phyloP scores from a whole-genome alignment of 257 asterid genomes.

The Apocynum venetum region DNA sequence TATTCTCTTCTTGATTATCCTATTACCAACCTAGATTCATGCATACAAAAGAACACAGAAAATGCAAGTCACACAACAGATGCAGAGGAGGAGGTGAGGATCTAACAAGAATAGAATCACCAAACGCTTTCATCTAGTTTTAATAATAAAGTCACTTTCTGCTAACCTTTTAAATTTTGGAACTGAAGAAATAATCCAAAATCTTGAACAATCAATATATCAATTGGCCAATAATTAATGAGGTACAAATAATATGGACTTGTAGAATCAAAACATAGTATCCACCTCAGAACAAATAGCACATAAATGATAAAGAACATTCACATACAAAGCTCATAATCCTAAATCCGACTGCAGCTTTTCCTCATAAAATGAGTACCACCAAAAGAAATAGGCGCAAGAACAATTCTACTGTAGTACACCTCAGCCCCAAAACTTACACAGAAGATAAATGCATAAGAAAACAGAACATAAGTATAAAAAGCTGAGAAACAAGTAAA shows the following conservation, averaged over 20 bases:
- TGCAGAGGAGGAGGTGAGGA: neutral
- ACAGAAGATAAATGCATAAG: neutral
- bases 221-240: neutral
- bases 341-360: neutral
- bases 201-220: no score
- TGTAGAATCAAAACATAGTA: neutral
- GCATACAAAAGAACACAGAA: neutral
- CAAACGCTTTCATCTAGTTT: neutral
- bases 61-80: neutral
- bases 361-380: neutral
- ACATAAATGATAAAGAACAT: neutral
- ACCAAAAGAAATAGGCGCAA: neutral
- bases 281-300: neutral
- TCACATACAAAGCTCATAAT: neutral
- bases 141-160: neutral
- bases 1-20: conserved; percentile 58
- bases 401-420: neutral
- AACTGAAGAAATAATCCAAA: no score
- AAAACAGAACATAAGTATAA: neutral
- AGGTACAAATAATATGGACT: no score
- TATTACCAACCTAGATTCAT: conserved; percentile 54
- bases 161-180: neutral
- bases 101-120: no score
- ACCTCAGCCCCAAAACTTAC: neutral
- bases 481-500: neutral